phyloP scores from a whole-genome alignment of 441 rosid species.

The Capsella rubella region DNA sequence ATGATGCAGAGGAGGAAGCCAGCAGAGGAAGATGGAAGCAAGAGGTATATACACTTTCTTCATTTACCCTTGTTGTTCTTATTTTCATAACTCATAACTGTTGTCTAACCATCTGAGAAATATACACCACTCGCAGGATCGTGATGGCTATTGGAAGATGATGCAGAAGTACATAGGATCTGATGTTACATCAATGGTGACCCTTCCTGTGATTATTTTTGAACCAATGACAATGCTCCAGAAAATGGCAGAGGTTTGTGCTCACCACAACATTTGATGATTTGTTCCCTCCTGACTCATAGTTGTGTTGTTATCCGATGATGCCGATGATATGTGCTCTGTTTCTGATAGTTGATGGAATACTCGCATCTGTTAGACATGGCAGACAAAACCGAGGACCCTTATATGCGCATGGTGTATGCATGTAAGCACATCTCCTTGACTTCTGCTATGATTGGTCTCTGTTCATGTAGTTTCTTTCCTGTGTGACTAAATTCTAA shows the following conservation, averaged over 20 bases:
- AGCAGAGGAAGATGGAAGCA: constrained; percentile 91
- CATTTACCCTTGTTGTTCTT: not conserved
- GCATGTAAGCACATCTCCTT: constrained; percentile 59
- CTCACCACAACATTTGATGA: constrained; percentile 7
- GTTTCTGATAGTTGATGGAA: constrained; percentile 86
- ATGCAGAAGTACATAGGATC: constrained; percentile 96
- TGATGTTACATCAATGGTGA: constrained; percentile 97
- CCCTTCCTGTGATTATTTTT: constrained; percentile 95
- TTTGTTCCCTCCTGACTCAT: not conserved
- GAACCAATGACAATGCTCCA: constrained; percentile 97
- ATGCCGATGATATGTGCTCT: constrained; percentile 29
- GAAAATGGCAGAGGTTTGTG: constrained; percentile 96
- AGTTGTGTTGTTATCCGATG: constrained; percentile 14
- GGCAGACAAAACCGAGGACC: constrained; percentile 96
- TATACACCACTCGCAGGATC: constrained; percentile 59
- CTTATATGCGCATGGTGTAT: constrained; percentile 94
- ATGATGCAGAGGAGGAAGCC: constrained; percentile 97
- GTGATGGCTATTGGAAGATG: constrained; percentile 96
- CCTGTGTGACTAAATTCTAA: constrained; percentile 10
- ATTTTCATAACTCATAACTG: not conserved
- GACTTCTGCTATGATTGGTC: constrained; percentile 10
- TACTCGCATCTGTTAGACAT: constrained; percentile 85
- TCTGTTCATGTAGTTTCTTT: constrained; percentile 15
- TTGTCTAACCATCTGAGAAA: constrained; percentile 18
- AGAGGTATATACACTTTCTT: constrained; percentile 56